Evolutionary conservation across 495 filamentous ascomycete genomes (phyloP).

Genomic region (Aspergillus sclerotiicarbonarius): DNA sequence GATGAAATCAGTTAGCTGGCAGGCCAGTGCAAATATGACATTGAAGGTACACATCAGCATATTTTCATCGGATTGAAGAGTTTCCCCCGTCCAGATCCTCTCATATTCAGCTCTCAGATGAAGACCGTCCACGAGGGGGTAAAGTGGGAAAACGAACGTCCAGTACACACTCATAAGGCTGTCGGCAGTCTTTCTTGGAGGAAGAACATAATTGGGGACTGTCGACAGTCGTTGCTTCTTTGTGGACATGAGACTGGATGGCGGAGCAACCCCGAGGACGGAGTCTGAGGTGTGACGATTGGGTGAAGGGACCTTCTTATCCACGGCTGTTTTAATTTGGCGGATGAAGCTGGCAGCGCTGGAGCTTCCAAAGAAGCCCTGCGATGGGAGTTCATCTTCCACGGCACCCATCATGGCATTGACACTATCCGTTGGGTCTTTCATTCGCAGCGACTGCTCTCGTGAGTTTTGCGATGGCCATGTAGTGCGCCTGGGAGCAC

Average conservation of each 20-base stretch:
- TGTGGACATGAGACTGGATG: conserved; percentile 17
- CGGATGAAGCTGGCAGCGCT: conserved; percentile 40
- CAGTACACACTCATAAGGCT: conserved; percentile 40
- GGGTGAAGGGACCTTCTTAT: conserved; percentile 28
- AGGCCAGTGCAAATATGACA: conserved; percentile 39
- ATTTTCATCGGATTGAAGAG: conserved; percentile 31
- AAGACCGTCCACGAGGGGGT: conserved; percentile 36
- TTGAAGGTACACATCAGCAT: conserved; percentile 45
- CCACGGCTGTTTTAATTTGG: conserved; percentile 37
- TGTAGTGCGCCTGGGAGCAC: neutral
- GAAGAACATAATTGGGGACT: conserved; percentile 33
- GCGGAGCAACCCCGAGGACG: conserved; percentile 9
- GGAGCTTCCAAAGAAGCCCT: conserved; percentile 39
- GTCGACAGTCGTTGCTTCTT: conserved; percentile 13
- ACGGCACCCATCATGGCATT: conserved; percentile 43
- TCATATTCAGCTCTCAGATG: conserved; percentile 33
- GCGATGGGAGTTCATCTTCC: conserved; percentile 32
- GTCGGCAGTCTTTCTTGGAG: conserved; percentile 39
- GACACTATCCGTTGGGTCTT: conserved; percentile 22
- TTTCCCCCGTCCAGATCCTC: conserved; percentile 35
- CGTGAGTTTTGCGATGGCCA: neutral
- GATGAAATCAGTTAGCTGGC: conserved; percentile 38
- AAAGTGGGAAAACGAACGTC: conserved; percentile 40
- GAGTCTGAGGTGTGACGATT: conserved; percentile 20
- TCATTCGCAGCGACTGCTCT: neutral